Evolutionary conservation across 257 asterid species (phyloP), one percentile per base, ranked within the genome.

Genomic region (Haberlea rhodopensis): DNA sequence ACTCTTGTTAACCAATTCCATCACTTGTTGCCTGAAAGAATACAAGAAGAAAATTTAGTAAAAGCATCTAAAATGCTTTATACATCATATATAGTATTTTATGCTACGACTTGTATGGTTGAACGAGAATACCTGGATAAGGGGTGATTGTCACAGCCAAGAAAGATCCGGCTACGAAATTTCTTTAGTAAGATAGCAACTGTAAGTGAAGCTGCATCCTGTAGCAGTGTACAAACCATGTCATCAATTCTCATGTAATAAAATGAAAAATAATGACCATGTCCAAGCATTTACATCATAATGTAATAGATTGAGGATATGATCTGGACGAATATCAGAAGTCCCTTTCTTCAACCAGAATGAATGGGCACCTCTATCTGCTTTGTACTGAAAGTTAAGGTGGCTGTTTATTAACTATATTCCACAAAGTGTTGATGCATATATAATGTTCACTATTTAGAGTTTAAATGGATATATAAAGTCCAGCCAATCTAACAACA

Each of bases 171-270:
- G 68, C 87, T 73, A 37, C 81, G 82, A 0, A 73, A 78, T 67
- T 81, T 85, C 95, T 82, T 87, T 78, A 79, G 78, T 73, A 91
- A 75, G 73, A 89, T 85, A 73, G 82, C 57, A 37, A 82, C 67
- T 40, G 96, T 80, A 60, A 91, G 85, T 15, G 87, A 87, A 75
- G 96, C 98, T 54, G 98, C 96, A 81, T 91, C 96, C 96, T 89
- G 68, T 62, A 69, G 61, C 55, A 62, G 22, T 26, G 58, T 25
- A 71, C 57, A 26, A 63, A 23, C 43, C 63, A 43, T 43, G 37
- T 40, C 53, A 54, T 54, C 25, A 48, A 3, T 34, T 61, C 6
- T 8, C 28, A 21, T 34, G 58, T 11, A 34, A 52, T 23, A 54
- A 53, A 27, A 46, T 69, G 4, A 20, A 62, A 25, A 66, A 25